A percentile compares a stretch with the other conserved stretches of the same genome.
phyloP scores from a whole-genome alignment of 768 basidiomycete species.

The Suillus lakei region DNA sequence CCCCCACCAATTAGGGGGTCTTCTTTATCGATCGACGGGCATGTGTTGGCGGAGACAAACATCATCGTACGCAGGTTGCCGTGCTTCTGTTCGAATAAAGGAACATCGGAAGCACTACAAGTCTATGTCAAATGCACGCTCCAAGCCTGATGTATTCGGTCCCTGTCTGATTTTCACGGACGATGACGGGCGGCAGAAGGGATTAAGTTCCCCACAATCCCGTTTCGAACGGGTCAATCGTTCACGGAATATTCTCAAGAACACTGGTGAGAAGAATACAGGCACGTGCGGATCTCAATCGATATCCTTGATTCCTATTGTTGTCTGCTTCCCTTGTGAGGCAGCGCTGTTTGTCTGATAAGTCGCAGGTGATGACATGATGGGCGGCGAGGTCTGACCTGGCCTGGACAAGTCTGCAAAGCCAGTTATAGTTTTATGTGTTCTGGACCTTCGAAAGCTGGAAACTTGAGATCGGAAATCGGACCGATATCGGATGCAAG shows the following conservation, averaged over 20 bases:
- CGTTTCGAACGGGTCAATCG: conserved; percentile 26
- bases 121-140: not conserved
- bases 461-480: not conserved
- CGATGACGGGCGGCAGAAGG: conserved; percentile 6
- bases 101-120: not conserved
- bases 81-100: not conserved
- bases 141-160: not conserved
- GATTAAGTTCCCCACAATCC: conserved; percentile 15
- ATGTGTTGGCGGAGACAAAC: not conserved
- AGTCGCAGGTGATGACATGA: conserved; percentile 5
- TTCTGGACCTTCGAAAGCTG: not conserved
- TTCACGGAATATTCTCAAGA: conserved; percentile 19
- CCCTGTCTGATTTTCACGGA: not conserved
- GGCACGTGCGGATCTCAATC: conserved; percentile 11
- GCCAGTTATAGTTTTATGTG: not conserved
- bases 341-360: conserved; percentile 13
- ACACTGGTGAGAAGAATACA: conserved; percentile 23
- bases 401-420: not conserved
- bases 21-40: conserved; percentile 5
- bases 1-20: not conserved
- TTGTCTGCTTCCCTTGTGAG: conserved; percentile 2
- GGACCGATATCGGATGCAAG: not conserved
- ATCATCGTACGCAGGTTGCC: not conserved
- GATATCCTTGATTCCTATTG: conserved; percentile 10
- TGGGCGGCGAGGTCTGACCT: not conserved